These are phyloP conservation scores for Pichia deserticola DNA, from an alignment of 805 yeast genomes.

Conservation along the genomic window DNA sequence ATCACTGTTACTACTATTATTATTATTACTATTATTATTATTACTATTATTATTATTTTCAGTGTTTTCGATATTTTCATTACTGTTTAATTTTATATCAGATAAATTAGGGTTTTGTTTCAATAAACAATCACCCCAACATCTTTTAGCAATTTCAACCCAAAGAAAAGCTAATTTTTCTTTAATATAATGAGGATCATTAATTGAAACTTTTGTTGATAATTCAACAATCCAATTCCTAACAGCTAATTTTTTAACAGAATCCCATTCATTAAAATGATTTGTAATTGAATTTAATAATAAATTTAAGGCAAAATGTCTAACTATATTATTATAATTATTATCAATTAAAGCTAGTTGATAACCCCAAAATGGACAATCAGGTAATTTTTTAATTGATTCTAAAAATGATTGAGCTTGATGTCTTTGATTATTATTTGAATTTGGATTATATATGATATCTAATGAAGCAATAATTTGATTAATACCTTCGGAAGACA, in stretches of 20 bases:
- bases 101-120: conserved; percentile 9
- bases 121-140: conserved; percentile 76
- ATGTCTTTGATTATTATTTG: conserved; percentile 49
- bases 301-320: conserved; percentile 85
- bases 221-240: conserved; percentile 83
- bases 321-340: conserved; percentile 59
- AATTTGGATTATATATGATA: conserved; percentile 58
- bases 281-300: conserved; percentile 63
- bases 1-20: not conserved
- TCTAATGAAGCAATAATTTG: conserved; percentile 77
- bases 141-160: conserved; percentile 85
- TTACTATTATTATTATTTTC: conserved; percentile 1
- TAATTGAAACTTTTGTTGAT: conserved; percentile 46
- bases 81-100: not conserved
- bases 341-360: conserved; percentile 64
- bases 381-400: conserved; percentile 63
- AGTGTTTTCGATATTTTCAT: not conserved
- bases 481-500: conserved; percentile 42
- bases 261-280: conserved; percentile 47
- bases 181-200: conserved; percentile 82
- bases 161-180: conserved; percentile 87
- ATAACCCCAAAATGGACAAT: conserved; percentile 90
- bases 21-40: not conserved
- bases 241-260: conserved; percentile 55
- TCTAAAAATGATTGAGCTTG: conserved; percentile 64